These are phyloP conservation scores for Apostasia shenzhenica DNA, from an alignment of 106 monocot species.

Conservation along the genomic window DNA sequence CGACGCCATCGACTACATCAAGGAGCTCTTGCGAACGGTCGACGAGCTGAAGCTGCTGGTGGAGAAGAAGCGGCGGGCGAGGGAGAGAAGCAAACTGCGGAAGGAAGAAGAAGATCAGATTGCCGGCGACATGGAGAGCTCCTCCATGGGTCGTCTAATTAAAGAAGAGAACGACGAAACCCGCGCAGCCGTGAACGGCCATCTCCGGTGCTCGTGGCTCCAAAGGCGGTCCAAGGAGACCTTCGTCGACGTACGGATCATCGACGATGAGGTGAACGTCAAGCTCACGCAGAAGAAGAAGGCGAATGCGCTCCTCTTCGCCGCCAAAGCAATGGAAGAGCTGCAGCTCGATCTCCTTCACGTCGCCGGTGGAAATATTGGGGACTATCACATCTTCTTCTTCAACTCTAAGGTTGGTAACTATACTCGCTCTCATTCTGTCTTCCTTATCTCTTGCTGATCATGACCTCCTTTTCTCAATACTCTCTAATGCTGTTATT, in stretches of 20 bases:
- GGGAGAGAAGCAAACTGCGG: slow-evolving; percentile 22
- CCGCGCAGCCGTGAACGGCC: slow-evolving; percentile 18
- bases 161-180: slow-evolving; percentile 25
- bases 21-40: slow-evolving; percentile 65
- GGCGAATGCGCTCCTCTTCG: slow-evolving; percentile 47
- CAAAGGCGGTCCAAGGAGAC: slow-evolving; percentile 71
- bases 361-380: slow-evolving; percentile 72
- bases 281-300: slow-evolving; percentile 80
- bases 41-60: slow-evolving; percentile 66
- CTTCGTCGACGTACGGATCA: slow-evolving; percentile 77
- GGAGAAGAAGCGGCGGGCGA: slow-evolving; percentile 56
- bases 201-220: slow-evolving; percentile 80
- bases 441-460: neutral
- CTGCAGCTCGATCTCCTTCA: slow-evolving; percentile 72
- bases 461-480: too few species aligned
- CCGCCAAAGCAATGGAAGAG: slow-evolving; percentile 64
- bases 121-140: slow-evolving; percentile 52
- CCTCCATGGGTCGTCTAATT: slow-evolving; percentile 30
- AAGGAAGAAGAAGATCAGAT: slow-evolving; percentile 20
- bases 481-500: too few species aligned
- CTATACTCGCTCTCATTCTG: too few species aligned
- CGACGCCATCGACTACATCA: slow-evolving; percentile 91
- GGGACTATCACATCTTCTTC: slow-evolving; percentile 75
- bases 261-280: slow-evolving; percentile 89
- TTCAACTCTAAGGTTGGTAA: slow-evolving; percentile 82